These are phyloP conservation scores for Sarocladium oryzae DNA, from an alignment of 2,329 filamentous ascomycete species.

Conservation along the genomic window DNA sequence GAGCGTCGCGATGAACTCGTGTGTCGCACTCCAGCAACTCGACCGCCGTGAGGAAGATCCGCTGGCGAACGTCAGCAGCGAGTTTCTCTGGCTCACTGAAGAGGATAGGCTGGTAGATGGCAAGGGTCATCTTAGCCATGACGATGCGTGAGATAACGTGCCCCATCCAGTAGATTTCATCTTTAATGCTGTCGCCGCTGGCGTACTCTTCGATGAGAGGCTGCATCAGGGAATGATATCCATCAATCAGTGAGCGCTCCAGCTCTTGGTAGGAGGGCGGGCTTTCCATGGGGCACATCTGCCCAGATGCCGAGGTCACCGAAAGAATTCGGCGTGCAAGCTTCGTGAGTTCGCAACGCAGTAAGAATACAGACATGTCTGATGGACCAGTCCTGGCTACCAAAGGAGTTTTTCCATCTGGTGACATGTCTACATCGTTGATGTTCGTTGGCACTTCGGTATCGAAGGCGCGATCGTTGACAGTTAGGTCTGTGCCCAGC, in stretches of 20 bases:
- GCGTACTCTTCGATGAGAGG: slow-evolving; percentile 47
- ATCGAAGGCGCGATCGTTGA: slow-evolving; percentile 36
- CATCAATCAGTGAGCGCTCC: slow-evolving; percentile 42
- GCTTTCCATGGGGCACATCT: slow-evolving; percentile 17
- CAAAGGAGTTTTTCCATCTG: slow-evolving; percentile 40
- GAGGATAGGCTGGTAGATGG: slow-evolving; percentile 69
- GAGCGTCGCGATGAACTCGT: slow-evolving; percentile 54
- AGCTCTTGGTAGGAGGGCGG: background rate
- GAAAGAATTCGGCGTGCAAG: slow-evolving; percentile 30
- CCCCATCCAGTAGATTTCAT: slow-evolving; percentile 60
- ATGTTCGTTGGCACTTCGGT: slow-evolving; percentile 43
- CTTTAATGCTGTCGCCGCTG: slow-evolving; percentile 25
- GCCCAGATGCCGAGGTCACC: slow-evolving; percentile 26
- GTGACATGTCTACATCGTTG: slow-evolving; percentile 41
- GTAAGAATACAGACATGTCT: slow-evolving; percentile 41
- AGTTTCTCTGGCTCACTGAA: slow-evolving; percentile 24
- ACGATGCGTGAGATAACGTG: slow-evolving; percentile 64
- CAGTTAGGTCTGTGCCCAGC: slow-evolving; percentile 39
- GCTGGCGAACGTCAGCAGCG: slow-evolving; percentile 53
- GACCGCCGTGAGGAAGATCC: slow-evolving; percentile 64
- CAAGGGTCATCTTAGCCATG: slow-evolving; percentile 70
- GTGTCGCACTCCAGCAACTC: slow-evolving; percentile 67
- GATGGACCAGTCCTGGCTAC: slow-evolving; percentile 42
- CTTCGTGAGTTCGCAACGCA: slow-evolving; percentile 46
- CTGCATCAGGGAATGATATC: slow-evolving; percentile 45